A percentile compares a stretch with the other conserved stretches of the same genome.
phyloP scores from a whole-genome alignment of 352 stramenopile species.

The Pseudoperonospora humuli region DNA sequence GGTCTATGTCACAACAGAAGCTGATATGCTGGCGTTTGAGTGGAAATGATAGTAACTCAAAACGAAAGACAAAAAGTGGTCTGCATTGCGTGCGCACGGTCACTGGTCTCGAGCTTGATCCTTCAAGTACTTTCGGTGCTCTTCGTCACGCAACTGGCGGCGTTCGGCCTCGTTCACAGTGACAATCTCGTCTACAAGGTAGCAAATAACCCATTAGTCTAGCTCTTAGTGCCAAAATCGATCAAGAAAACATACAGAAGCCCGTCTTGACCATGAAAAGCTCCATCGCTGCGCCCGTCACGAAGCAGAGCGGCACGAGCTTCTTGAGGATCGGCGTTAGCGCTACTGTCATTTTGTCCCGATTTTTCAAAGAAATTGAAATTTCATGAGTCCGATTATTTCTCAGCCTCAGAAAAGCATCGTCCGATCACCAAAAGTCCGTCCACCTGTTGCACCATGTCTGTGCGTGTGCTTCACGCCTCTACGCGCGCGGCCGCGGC shows the following conservation, averaged over 20 bases:
- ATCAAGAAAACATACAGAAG: conserved; percentile 54
- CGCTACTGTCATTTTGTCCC: conserved; percentile 27
- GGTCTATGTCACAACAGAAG: conserved; percentile 8
- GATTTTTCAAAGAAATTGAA: neutral
- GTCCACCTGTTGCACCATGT: conserved; percentile 32
- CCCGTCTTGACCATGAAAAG: conserved; percentile 87
- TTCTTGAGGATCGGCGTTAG: conserved; percentile 72
- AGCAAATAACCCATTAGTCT: conserved; percentile 8
- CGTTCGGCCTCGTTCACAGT: conserved; percentile 68
- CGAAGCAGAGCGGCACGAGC: conserved; percentile 78
- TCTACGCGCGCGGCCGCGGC: conserved; percentile 17
- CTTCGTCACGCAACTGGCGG: conserved; percentile 50
- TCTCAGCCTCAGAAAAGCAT: neutral
- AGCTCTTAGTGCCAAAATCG: neutral
- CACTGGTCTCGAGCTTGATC: conserved; percentile 13
- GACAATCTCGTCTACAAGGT: conserved; percentile 67
- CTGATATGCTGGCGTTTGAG: too few species aligned
- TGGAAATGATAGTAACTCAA: too few species aligned
- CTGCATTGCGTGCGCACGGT: neutral
- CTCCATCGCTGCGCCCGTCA: conserved; percentile 80
- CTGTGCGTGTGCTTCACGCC: conserved; percentile 34
- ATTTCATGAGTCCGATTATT: too few species aligned
- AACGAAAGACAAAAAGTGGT: too few species aligned
- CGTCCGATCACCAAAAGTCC: conserved; percentile 7
- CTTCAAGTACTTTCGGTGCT: conserved; percentile 37